Evolutionary conservation across 2,329 filamentous ascomycete species (phyloP).

Genomic region (Harringtonia aguacate): DNA sequence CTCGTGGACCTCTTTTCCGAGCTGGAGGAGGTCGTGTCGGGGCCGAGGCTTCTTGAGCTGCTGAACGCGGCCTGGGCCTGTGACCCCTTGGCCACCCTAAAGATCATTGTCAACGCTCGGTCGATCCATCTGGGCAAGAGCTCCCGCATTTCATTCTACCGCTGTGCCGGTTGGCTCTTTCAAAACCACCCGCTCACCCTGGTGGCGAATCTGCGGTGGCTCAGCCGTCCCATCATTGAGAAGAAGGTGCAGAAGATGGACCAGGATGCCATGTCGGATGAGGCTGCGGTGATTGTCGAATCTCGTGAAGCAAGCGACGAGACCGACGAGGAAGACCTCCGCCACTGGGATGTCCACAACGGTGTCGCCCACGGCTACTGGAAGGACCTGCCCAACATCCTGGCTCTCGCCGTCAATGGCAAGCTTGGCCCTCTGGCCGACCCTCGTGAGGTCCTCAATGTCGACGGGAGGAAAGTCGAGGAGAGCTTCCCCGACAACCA

Average conservation of each 20-base stretch:
- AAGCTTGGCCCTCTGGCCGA: conserved; percentile 31
- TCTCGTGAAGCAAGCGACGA: no score
- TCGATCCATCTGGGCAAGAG: conserved; percentile 52
- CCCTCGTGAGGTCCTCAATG: conserved; percentile 29
- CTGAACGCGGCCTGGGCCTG: conserved; percentile 38
- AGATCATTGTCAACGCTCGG: conserved; percentile 48
- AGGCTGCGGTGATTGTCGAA: conserved; percentile 21
- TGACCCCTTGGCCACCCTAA: conserved; percentile 38
- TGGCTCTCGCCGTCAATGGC: conserved; percentile 38
- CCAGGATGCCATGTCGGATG: conserved; percentile 16
- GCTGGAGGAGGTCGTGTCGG: conserved; percentile 29
- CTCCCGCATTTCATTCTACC: conserved; percentile 39
- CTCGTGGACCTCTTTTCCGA: conserved; percentile 46
- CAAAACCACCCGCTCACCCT: conserved; percentile 43
- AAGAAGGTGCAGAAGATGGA: conserved; percentile 36
- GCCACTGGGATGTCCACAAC: conserved; percentile 30
- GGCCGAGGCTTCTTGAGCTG: conserved; percentile 24
- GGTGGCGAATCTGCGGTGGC: conserved; percentile 40
- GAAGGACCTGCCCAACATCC: conserved; percentile 49
- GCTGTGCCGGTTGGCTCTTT: conserved; percentile 44
- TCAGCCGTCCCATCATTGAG: conserved; percentile 42
- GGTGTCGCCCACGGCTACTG: conserved; percentile 49
- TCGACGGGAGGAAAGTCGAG: conserved; percentile 16
- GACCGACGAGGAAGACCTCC: conserved; percentile 24
- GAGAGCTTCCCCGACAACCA: no score